phyloP scores from a whole-genome alignment of 1,284 basidiomycete species.

The Naganishia cerealis region DNA sequence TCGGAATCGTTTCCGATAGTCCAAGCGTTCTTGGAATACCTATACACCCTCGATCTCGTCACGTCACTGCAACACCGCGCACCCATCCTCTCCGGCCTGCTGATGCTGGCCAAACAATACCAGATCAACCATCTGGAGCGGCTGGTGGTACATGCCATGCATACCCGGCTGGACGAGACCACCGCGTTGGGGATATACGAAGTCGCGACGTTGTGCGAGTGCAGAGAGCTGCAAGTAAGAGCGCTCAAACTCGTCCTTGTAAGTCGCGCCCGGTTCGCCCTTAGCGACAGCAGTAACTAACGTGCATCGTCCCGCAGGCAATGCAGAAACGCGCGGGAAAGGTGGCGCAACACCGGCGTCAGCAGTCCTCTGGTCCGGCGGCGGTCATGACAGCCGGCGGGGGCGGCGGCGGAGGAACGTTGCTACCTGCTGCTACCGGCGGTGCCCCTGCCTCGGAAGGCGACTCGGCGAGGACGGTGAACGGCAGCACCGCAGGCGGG shows the following conservation, averaged over 20 bases:
- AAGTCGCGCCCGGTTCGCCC: slow-evolving; percentile 38
- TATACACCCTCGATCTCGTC: slow-evolving; percentile 80
- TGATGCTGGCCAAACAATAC: slow-evolving; percentile 82
- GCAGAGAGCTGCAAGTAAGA: slow-evolving; percentile 81
- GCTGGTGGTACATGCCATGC: slow-evolving; percentile 87
- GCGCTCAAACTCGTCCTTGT: slow-evolving; percentile 76
- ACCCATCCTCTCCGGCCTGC: slow-evolving; percentile 79
- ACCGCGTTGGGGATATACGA: slow-evolving; percentile 88
- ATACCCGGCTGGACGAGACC: slow-evolving; percentile 75
- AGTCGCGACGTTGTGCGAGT: slow-evolving; percentile 84
- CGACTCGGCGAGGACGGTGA: slow-evolving; percentile 15
- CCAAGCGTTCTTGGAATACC: slow-evolving; percentile 84
- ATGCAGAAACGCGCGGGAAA: slow-evolving; percentile 30
- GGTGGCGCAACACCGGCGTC: not conserved
- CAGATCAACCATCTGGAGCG: slow-evolving; percentile 70
- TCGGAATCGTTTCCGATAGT: slow-evolving; percentile 87
- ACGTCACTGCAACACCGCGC: slow-evolving; percentile 88
- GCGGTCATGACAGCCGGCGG: slow-evolving; percentile 9
- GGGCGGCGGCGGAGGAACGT: not conserved
- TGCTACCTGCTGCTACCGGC: not conserved
- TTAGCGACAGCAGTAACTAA: not conserved
- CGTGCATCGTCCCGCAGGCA: not conserved
- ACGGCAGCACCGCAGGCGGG: not conserved
- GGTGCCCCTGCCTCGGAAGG: not conserved
- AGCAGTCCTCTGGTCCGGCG: slow-evolving; percentile 9